Conservation (phyloP, 2,329 filamentous ascomycete genomes). For the Trichoderma simmonsii region DNA sequence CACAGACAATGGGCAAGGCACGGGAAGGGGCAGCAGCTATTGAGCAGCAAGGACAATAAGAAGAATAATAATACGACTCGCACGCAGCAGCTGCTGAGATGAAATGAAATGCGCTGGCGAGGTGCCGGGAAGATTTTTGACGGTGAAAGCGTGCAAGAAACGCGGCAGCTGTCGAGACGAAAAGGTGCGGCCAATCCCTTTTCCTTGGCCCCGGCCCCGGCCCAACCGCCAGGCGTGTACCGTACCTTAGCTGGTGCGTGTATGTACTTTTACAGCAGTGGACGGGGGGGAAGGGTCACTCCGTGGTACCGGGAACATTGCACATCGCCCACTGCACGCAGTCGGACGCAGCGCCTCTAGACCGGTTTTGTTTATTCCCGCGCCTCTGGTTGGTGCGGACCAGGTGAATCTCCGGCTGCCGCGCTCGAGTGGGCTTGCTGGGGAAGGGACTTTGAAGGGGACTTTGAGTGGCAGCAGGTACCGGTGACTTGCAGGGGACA, state of each 20-base stretch:
- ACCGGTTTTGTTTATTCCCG: background rate
- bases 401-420: constrained; percentile 15
- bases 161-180: constrained; percentile 5
- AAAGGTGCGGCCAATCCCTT: constrained; percentile 17
- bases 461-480: constrained; percentile 12
- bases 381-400: constrained; percentile 8
- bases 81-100: background rate
- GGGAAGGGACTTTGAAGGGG: background rate
- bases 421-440: constrained; percentile 8
- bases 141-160: constrained; percentile 3
- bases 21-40: background rate
- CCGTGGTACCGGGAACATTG: background rate
- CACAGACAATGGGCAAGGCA: constrained; percentile 7
- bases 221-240: constrained; percentile 1
- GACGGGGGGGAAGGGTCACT: background rate
- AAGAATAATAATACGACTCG: background rate
- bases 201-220: constrained; percentile 14
- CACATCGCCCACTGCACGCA: background rate
- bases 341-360: constrained; percentile 1
- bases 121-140: background rate
- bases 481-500: constrained; percentile 11
- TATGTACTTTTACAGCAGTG: background rate
- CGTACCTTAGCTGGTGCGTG: background rate
- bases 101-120: background rate
- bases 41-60: background rate